A percentile compares a stretch with the other conserved stretches of the same genome.
Conservation (phyloP, 257 asterid genomes). For the Buddleja alternifolia region DNA sequence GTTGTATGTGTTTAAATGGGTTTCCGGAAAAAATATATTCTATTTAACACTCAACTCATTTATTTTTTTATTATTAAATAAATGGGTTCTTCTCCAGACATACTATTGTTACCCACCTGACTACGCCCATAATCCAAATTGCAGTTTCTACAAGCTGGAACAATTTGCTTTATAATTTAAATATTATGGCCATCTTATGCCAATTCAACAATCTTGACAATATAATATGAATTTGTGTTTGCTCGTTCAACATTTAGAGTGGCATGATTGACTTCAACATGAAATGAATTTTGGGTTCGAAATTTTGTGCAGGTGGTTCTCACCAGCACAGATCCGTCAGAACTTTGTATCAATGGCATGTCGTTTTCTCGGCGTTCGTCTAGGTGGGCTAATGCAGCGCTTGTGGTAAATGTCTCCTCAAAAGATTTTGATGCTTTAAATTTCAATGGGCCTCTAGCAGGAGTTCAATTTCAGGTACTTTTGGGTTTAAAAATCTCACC, state of each 20-base stretch:
- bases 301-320: constrained; percentile 81
- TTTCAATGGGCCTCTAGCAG: constrained; percentile 84
- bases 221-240: background rate
- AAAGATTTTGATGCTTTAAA: constrained; percentile 70
- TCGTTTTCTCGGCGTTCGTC: constrained; percentile 93
- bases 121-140: background rate
- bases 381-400: constrained; percentile 95
- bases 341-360: constrained; percentile 94
- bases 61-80: no score
- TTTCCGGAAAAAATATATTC: no score
- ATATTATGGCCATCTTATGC: background rate
- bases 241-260: background rate
- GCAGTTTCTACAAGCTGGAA: background rate
- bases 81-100: no score
- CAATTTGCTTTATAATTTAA: background rate
- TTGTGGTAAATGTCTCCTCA: constrained; percentile 74
- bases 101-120: no score
- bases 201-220: constrained; percentile 7
- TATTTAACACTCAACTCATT: no score
- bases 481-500: constrained; percentile 5
- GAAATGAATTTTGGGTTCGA: constrained; percentile 19
- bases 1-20: no score
- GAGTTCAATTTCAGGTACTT: constrained; percentile 88
- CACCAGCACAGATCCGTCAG: constrained; percentile 87
- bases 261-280: constrained; percentile 13